Percentiles rank a stretch among this genome's conserved stretches.
These are phyloP conservation scores for Verticillium isaacii DNA, from an alignment of 2,329 filamentous ascomycete species.

Conservation along the genomic window DNA sequence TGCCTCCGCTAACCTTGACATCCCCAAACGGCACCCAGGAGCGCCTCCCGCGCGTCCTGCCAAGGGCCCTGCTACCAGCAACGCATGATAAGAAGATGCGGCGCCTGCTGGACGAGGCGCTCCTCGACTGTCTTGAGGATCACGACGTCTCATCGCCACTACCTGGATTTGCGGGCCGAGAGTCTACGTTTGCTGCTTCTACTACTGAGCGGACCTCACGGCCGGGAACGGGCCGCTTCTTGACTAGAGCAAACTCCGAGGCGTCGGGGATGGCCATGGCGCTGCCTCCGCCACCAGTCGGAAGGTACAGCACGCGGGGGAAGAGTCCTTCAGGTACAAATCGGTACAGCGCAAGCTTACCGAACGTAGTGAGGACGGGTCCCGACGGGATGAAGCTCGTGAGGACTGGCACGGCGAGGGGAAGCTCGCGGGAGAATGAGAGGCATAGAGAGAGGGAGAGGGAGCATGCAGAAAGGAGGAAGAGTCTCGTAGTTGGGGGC, in stretches of 20 bases:
- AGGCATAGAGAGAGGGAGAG: not conserved
- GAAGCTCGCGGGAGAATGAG: not conserved
- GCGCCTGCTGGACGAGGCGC: conserved; percentile 54
- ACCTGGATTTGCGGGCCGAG: not conserved
- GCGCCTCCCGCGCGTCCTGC: conserved; percentile 73
- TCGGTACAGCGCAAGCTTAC: not conserved
- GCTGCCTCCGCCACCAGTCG: not conserved
- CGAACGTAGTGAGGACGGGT: not conserved
- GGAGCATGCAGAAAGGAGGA: not conserved
- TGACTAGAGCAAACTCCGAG: not conserved
- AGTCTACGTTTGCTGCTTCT: not conserved
- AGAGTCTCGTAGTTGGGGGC: not conserved
- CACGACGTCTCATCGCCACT: not conserved
- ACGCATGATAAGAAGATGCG: conserved; percentile 51
- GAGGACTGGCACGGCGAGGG: not conserved
- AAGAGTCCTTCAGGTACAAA: not conserved
- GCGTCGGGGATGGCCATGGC: not conserved
- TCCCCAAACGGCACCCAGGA: conserved; percentile 62
- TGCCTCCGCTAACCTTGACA: conserved; percentile 44
- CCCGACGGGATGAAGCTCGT: not conserved
- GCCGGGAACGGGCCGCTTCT: not conserved
- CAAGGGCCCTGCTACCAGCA: conserved; percentile 65
- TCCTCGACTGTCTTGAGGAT: conserved; percentile 40
- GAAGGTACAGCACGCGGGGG: not conserved
- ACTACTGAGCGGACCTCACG: not conserved